Conservation (phyloP, 2,329 filamentous ascomycete genomes). For the Exophiala viscosa region DNA sequence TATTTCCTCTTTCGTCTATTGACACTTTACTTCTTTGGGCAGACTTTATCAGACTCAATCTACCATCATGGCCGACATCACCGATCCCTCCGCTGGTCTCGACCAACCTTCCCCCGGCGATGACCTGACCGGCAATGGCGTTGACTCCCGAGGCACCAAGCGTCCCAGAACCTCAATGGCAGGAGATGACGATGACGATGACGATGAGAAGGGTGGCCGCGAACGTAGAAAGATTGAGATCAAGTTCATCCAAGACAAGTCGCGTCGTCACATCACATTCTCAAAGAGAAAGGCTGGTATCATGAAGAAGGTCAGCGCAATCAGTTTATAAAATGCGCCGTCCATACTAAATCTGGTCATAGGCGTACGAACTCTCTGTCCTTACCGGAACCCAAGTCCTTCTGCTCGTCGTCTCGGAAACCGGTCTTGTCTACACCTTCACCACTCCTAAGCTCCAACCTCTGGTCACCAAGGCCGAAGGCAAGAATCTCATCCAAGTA, state of each 20-base stretch:
- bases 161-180: constrained; percentile 72
- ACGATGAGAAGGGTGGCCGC: constrained; percentile 95
- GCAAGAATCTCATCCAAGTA: constrained; percentile 99
- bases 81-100: constrained; percentile 68
- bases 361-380: constrained; percentile 97
- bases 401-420: constrained; percentile 93
- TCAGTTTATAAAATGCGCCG: constrained; percentile 14
- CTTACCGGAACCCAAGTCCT: constrained; percentile 97
- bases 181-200: constrained; percentile 92
- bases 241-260: constrained; percentile 99
- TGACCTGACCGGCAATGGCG: constrained; percentile 66
- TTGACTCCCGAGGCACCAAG: constrained; percentile 80
- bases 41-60: constrained; percentile 16
- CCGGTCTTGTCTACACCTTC: constrained; percentile 95
- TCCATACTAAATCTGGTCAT: constrained; percentile 18
- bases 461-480: constrained; percentile 95
- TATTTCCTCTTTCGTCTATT: constrained; percentile 26
- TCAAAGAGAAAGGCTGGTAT: constrained; percentile 99
- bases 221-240: constrained; percentile 99
- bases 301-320: constrained; percentile 91
- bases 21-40: constrained; percentile 27
- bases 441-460: constrained; percentile 98
- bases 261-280: constrained; percentile 97
- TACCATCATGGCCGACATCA: constrained; percentile 70
- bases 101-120: constrained; percentile 71